Conservation (phyloP, 164 flowering plant genomes). For the Liriodendron chinense region DNA sequence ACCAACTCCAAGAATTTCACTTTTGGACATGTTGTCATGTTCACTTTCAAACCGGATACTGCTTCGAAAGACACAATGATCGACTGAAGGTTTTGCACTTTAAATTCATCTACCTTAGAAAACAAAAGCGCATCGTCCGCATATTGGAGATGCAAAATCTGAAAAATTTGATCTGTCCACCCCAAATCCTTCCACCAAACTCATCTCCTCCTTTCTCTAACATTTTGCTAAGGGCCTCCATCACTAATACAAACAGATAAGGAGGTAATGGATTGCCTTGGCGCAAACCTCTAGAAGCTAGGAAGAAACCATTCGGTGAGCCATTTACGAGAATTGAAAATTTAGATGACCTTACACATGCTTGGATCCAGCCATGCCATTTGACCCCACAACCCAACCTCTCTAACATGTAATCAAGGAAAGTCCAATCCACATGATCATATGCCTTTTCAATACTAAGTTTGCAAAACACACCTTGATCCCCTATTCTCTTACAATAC, state of each 20-base stretch:
- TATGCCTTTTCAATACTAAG: slow-evolving; percentile 3
- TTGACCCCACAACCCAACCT: slow-evolving; percentile 1
- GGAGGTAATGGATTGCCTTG: background rate
- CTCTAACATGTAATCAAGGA: background rate
- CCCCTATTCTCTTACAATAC: too few species aligned
- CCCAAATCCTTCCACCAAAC: too few species aligned
- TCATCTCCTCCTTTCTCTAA: too few species aligned
- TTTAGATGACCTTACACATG: background rate
- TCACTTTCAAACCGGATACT: too few species aligned
- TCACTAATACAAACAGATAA: background rate
- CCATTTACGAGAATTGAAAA: background rate
- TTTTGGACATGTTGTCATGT: too few species aligned
- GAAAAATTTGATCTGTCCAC: too few species aligned
- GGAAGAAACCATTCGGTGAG: background rate
- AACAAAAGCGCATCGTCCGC: too few species aligned
- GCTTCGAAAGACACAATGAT: too few species aligned
- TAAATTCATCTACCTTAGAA: too few species aligned
- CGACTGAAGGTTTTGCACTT: too few species aligned
- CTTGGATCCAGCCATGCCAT: background rate
- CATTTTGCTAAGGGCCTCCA: background rate
- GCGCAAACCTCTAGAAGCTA: background rate
- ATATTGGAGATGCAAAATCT: too few species aligned
- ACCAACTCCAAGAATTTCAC: too few species aligned
- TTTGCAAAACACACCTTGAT: background rate
- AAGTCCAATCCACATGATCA: background rate